A percentile compares a stretch with the other conserved stretches of the same genome.
phyloP scores from a whole-genome alignment of 2,329 filamentous ascomycete genomes.

The Ambrosiella beaveri region DNA sequence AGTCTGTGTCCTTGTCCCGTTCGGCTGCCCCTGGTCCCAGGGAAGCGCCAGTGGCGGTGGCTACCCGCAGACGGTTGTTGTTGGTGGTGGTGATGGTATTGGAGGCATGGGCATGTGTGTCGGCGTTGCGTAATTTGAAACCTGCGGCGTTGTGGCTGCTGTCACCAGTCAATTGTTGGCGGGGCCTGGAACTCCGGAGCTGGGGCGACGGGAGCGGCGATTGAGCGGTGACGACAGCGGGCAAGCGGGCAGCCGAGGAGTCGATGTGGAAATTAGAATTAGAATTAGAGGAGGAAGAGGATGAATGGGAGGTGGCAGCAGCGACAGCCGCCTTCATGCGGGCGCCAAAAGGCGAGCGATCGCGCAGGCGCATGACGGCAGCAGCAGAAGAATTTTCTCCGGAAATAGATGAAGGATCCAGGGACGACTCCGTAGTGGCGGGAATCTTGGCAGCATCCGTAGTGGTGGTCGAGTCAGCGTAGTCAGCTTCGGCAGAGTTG shows the following conservation, averaged over 20 bases:
- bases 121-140: slow-evolving; percentile 43
- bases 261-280: slow-evolving; percentile 23
- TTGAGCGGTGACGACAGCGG: slow-evolving; percentile 55
- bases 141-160: slow-evolving; percentile 42
- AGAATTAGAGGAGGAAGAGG: neutral
- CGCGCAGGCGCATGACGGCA: neutral
- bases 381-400: neutral
- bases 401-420: neutral
- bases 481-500: neutral
- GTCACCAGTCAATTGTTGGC: slow-evolving; percentile 55
- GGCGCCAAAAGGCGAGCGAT: slow-evolving; percentile 18
- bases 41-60: slow-evolving; percentile 1
- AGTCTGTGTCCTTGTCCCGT: slow-evolving; percentile 2
- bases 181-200: slow-evolving; percentile 64
- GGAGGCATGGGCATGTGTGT: slow-evolving; percentile 23
- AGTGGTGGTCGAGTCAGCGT: neutral
- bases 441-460: neutral
- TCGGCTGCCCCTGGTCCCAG: neutral
- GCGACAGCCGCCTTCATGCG: slow-evolving; percentile 25
- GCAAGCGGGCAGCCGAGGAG: slow-evolving; percentile 39
- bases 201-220: slow-evolving; percentile 59
- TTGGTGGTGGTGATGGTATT: neutral
- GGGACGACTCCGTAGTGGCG: neutral
- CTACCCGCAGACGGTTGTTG: slow-evolving; percentile 22
- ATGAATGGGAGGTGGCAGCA: slow-evolving; percentile 14